Conservation (phyloP, 2,329 filamentous ascomycete species). For the Microsporum canis region DNA sequence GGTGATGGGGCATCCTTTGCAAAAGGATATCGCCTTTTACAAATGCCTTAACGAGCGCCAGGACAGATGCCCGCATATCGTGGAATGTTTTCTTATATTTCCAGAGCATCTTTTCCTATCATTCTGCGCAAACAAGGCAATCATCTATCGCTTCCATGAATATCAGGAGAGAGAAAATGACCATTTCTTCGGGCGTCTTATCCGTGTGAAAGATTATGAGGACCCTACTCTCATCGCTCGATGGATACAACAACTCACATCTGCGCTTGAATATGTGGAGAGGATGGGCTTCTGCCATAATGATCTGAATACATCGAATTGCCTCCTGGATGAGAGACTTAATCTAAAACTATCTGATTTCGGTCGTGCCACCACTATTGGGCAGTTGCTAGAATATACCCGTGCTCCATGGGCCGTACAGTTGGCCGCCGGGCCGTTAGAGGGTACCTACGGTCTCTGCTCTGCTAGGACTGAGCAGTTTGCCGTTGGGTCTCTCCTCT, state of each 20-base stretch:
- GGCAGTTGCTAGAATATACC: conserved; percentile 11
- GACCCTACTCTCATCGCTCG: conserved; percentile 15
- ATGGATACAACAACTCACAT: conserved; percentile 15
- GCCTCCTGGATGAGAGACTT: conserved; percentile 13
- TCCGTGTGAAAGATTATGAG: conserved; percentile 13
- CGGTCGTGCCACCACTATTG: conserved; percentile 14
- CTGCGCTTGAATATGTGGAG: conserved; percentile 15
- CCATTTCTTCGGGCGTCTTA: conserved; percentile 7
- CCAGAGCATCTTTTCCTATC: conserved; percentile 14
- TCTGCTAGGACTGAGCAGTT: conserved; percentile 17
- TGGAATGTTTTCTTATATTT: conserved; percentile 14
- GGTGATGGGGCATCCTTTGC: conserved; percentile 6
- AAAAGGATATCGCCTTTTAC: conserved; percentile 12
- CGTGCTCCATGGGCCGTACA: background rate
- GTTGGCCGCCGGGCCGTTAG: conserved; percentile 10
- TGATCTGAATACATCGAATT: conserved; percentile 10
- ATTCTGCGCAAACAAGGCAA: conserved; percentile 9
- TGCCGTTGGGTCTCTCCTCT: conserved; percentile 15
- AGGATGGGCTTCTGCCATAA: conserved; percentile 15
- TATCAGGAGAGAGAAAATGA: conserved; percentile 9
- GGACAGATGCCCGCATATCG: conserved; percentile 13
- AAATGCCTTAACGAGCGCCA: conserved; percentile 10
- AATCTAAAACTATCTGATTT: conserved; percentile 15
- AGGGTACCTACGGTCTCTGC: conserved; percentile 17
- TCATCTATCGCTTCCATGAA: conserved; percentile 6